Percentiles rank a stretch among this genome's conserved stretches.
These are phyloP conservation scores for Cladosporium halotolerans DNA, from an alignment of 2,329 filamentous ascomycete genomes.

Conservation along the genomic window DNA sequence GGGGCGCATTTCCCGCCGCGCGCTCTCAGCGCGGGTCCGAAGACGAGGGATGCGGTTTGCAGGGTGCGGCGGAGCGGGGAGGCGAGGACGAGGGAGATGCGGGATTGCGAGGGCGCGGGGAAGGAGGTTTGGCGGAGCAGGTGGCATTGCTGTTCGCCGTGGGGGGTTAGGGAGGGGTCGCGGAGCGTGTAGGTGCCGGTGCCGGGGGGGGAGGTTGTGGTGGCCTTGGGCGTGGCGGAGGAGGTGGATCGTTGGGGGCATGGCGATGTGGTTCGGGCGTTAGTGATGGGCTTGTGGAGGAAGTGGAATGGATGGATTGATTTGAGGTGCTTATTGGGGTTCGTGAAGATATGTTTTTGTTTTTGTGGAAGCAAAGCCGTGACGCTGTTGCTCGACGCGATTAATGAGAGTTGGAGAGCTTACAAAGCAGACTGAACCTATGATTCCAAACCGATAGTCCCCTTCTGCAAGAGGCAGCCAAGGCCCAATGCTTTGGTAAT, in stretches of 20 bases:
- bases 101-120: neutral
- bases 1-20: neutral
- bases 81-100: slow-evolving; percentile 4
- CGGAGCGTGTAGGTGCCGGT: neutral
- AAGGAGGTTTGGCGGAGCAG: neutral
- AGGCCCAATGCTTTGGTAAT: too few relatives aligned
- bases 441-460: too few relatives aligned
- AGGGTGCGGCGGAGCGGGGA: slow-evolving; percentile 6
- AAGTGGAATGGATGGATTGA: too few relatives aligned
- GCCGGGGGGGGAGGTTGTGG: slow-evolving; percentile 1
- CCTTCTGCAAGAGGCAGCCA: too few relatives aligned
- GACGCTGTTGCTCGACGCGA: too few relatives aligned
- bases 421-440: too few relatives aligned
- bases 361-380: too few relatives aligned
- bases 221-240: slow-evolving; percentile 9
- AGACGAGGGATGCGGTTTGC: slow-evolving; percentile 3
- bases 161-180: slow-evolving; percentile 2
- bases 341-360: too few relatives aligned
- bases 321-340: too few relatives aligned
- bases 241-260: neutral
- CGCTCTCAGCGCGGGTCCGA: neutral
- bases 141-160: slow-evolving; percentile 2
- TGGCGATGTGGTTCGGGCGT: too few relatives aligned
- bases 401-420: too few relatives aligned
- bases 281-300: too few relatives aligned